Base-by-base conservation (phyloP, 2,329 filamentous ascomycete genomes). In the Phoma herbarum region DNA sequence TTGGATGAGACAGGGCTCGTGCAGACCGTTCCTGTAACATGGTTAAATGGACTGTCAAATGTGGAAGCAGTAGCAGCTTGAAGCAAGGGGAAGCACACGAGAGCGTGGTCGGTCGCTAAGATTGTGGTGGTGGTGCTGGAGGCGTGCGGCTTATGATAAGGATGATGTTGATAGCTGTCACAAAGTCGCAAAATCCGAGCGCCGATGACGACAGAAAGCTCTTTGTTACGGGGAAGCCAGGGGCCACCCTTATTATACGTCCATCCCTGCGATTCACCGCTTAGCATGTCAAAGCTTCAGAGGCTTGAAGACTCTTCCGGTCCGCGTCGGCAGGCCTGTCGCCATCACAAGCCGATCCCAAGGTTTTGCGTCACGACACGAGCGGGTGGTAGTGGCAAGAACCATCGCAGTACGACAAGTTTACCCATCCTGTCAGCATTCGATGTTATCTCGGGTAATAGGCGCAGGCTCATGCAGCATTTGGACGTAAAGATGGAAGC, bases 21-120 rank as follows among this genome's bases (percentile, higher is more conserved):
- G 49, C 59, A 61, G 59, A 62, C 58, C 62, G 67, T 65, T 64
- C 66, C 72, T 75, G 72, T 68, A 69, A 67, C 65, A 68, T 75
- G 65, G 71, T 72, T 70, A 75, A 70, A 72, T 50, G 52, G 63
- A 57, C 59, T 68, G 68, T 70, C 69, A 70, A 62, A 67, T 64
- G 63, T 49, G 63, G 60, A 65, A 64, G 66, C 60, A 61, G 55
- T 61, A 64, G 64, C 61, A 68, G 63, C 57, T 63, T 61, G 48
- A 68, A 64, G 64, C 62, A 69, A 65, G 69, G 64, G 70, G 61
- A 61, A 68, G 66, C 66, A 70, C 69, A 73, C 72, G 63, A 65
- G 59, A 66, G 68, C 67, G 66, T 26, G 63, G 33, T 60, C 55
- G 59, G 57, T 57, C 61, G 63, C 63, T 69, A 52, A 35, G 53